phyloP scores from a whole-genome alignment of 2,329 filamentous ascomycete genomes.

The Aschersonia sp. region DNA sequence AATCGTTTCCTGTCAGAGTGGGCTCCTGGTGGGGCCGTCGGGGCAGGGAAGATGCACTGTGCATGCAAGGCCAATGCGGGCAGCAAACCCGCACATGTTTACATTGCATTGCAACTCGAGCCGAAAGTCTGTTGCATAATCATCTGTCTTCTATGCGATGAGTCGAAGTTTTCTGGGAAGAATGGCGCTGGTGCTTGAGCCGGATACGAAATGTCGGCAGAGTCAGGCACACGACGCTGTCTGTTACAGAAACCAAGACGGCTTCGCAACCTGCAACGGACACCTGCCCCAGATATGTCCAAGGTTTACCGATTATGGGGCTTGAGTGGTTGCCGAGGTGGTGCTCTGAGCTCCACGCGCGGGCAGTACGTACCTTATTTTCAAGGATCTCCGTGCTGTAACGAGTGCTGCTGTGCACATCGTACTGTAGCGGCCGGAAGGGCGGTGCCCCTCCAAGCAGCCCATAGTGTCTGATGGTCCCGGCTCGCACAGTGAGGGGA shows the following conservation, averaged over 20 bases:
- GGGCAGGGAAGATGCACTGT: constrained; percentile 4
- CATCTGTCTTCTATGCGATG: too few relatives aligned
- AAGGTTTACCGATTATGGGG: background rate
- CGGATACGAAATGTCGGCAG: background rate
- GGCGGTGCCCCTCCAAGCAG: background rate
- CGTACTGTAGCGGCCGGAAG: constrained; percentile 1
- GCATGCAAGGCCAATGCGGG: background rate
- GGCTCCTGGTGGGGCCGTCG: background rate
- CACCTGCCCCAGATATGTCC: background rate
- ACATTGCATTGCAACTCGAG: too few relatives aligned
- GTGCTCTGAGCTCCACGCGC: too few relatives aligned
- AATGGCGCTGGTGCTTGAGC: background rate
- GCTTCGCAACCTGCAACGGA: background rate
- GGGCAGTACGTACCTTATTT: background rate
- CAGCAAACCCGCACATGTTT: background rate
- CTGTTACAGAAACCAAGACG: background rate
- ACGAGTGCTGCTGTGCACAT: too few relatives aligned
- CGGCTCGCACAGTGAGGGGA: constrained; percentile 5
- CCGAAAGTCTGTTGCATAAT: too few relatives aligned
- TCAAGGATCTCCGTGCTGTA: too few relatives aligned
- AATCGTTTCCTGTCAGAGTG: constrained; percentile 1
- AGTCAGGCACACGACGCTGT: background rate
- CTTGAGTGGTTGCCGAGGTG: background rate
- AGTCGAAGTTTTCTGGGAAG: too few relatives aligned
- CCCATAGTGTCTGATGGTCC: background rate